phyloP scores from a whole-genome alignment of 805 yeast species.

The Cyberlindnera euphorbiiphila region DNA sequence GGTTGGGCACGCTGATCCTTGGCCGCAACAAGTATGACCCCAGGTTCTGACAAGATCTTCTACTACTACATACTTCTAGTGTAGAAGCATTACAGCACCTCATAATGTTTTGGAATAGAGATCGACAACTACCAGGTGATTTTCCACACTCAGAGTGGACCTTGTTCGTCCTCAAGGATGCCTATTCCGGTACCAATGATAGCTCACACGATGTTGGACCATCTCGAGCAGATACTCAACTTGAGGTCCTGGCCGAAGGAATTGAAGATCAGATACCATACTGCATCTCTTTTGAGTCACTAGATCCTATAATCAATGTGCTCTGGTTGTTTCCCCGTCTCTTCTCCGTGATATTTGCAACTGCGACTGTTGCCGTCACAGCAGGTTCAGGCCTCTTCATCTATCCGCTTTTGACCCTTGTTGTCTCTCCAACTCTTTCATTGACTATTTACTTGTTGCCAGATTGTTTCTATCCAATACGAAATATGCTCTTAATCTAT shows the following conservation, averaged over 20 bases:
- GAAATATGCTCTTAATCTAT: conserved; percentile 1
- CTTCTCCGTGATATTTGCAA: not conserved
- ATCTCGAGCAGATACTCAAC: not conserved
- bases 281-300: not conserved
- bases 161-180: conserved; percentile 1
- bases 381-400: not conserved
- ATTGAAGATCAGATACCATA: not conserved
- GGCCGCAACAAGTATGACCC: too few species aligned
- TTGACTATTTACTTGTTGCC: not conserved
- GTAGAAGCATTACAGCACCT: too few species aligned
- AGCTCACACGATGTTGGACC: too few species aligned
- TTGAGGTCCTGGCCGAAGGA: not conserved
- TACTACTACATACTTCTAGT: too few species aligned
- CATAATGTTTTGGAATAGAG: not conserved
- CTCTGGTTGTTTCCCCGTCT: not conserved
- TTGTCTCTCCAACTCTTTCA: not conserved
- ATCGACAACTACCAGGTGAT: conserved; percentile 1
- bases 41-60: too few species aligned
- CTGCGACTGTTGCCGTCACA: not conserved
- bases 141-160: conserved; percentile 14
- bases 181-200: not conserved
- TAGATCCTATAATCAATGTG: not conserved
- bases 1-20: too few species aligned
- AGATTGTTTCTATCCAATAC: not conserved
- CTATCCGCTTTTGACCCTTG: not conserved